A percentile compares a stretch with the other conserved stretches of the same genome.
Evolutionary conservation across 2,329 filamentous ascomycete species (phyloP).

Genomic region (Diaporthe vaccinii): DNA sequence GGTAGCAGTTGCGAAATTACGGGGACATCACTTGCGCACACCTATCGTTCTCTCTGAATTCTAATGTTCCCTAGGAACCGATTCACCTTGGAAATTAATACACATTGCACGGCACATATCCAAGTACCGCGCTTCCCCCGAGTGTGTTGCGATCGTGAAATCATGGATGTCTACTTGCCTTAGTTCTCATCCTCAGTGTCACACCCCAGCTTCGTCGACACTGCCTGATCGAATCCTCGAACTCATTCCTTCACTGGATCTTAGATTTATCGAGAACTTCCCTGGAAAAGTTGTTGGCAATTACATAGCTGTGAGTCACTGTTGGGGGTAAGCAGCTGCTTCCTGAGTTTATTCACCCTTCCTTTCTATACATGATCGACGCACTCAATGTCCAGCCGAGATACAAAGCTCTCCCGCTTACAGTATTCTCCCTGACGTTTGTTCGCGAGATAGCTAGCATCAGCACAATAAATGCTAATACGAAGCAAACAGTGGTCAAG

Average conservation of each 20-base stretch:
- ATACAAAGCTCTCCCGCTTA: neutral
- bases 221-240: neutral
- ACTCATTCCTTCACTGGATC: neutral
- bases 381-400: neutral
- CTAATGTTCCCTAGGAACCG: neutral
- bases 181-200: neutral
- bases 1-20: neutral
- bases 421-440: accelerated
- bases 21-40: neutral
- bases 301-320: neutral
- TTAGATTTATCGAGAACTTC: neutral
- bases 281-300: neutral
- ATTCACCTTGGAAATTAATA: neutral
- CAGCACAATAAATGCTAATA: neutral
- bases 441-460: neutral
- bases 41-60: neutral
- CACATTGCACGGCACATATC: neutral
- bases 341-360: neutral
- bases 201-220: neutral
- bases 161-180: conserved; percentile 2
- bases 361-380: too few species aligned
- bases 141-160: neutral
- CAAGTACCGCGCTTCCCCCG: neutral
- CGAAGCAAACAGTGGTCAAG: neutral
- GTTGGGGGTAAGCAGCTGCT: neutral